These are phyloP conservation scores for Peronosclerospora sorghi DNA, from an alignment of 352 stramenopile genomes.

Conservation along the genomic window DNA sequence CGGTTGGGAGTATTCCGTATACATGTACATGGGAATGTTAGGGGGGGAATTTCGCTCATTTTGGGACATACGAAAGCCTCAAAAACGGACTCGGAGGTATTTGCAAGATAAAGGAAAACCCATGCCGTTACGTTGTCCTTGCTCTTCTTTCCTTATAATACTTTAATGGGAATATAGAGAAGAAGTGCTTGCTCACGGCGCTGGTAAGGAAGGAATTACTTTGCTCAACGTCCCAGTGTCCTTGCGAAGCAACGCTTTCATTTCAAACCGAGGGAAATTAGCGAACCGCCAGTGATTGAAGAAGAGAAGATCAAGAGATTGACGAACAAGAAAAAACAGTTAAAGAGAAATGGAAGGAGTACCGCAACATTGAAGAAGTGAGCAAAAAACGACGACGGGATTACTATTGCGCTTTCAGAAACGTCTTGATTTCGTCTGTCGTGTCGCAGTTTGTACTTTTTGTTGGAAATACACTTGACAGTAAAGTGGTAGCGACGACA, in stretches of 20 bases:
- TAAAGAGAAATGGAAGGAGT: constrained; percentile 1
- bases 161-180: constrained; percentile 16
- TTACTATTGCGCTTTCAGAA: constrained; percentile 18
- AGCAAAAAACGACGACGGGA: too few relatives aligned
- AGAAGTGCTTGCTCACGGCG: constrained; percentile 44
- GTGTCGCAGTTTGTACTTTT: constrained; percentile 48
- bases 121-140: background rate
- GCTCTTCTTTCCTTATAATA: background rate
- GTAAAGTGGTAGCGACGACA: too few relatives aligned
- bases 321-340: background rate
- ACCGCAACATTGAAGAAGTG: too few relatives aligned
- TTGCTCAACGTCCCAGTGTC: constrained; percentile 33
- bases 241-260: constrained; percentile 32
- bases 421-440: constrained; percentile 38
- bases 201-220: constrained; percentile 35
- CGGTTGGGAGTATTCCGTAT: constrained; percentile 77
- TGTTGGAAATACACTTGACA: too few relatives aligned
- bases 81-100: constrained; percentile 77
- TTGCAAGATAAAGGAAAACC: constrained; percentile 37
- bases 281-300: constrained; percentile 47
- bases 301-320: constrained; percentile 13
- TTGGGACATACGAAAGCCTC: constrained; percentile 67
- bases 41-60: constrained; percentile 61
- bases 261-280: constrained; percentile 34
- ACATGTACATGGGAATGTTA: constrained; percentile 67